Conservation (phyloP, 192 early-diverging fungal genomes). For the Coemansia sp. region DNA sequence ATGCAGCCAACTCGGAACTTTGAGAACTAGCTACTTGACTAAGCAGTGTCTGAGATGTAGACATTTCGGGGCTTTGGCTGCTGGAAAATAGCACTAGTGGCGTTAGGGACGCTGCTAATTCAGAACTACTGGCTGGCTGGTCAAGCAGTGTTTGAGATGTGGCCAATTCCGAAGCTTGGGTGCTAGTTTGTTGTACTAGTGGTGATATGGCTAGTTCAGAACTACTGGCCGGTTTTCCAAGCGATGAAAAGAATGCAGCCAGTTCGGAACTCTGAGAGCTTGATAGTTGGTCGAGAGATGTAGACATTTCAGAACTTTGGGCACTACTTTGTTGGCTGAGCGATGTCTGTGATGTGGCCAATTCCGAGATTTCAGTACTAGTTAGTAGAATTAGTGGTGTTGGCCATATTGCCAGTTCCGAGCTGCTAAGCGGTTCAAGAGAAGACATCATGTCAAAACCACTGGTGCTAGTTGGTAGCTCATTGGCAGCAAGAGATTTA, state of each 20-base stretch:
- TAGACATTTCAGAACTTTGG: too few relatives aligned
- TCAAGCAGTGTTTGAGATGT: neutral
- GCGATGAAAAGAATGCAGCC: neutral
- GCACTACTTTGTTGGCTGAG: too few relatives aligned
- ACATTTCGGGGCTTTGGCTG: neutral
- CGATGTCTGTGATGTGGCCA: too few relatives aligned
- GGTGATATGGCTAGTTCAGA: neutral
- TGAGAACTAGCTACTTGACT: neutral
- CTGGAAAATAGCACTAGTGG: neutral
- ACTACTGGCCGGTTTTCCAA: neutral
- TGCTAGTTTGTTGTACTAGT: neutral
- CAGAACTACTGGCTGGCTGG: neutral
- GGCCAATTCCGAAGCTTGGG: neutral
- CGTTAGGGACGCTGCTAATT: neutral
- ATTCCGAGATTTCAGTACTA: too few relatives aligned
- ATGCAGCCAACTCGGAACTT: neutral
- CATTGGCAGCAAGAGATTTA: neutral
- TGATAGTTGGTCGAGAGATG: neutral
- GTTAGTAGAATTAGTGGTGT: too few relatives aligned
- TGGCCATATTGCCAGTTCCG: too few relatives aligned
- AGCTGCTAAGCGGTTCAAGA: neutral
- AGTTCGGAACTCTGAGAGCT: neutral
- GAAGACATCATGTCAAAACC: neutral
- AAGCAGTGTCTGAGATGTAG: neutral
- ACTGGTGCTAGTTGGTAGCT: neutral